A percentile compares a stretch with the other conserved stretches of the same genome.
Conservation (phyloP, 495 filamentous ascomycete species). For the Cryomyces antarcticus region DNA sequence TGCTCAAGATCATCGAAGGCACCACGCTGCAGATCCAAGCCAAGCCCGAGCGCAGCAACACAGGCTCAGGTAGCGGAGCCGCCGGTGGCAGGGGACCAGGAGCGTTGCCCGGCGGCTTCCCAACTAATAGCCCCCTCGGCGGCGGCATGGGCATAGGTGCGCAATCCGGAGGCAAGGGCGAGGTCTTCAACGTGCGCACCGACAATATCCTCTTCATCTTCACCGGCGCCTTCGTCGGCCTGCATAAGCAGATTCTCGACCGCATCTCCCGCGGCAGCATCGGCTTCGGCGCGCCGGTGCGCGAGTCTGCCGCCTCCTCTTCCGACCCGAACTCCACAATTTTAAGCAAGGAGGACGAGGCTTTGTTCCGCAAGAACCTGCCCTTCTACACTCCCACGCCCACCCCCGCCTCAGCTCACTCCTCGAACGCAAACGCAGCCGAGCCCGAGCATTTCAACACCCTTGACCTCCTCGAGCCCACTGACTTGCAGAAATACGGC, state of each 20-base stretch:
- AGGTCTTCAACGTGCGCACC: conserved; percentile 78
- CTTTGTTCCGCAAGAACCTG: conserved; percentile 44
- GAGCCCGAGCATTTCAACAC: conserved; percentile 36
- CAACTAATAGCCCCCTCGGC: conserved; percentile 29
- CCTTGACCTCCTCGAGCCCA: conserved; percentile 58
- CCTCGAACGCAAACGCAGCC: conserved; percentile 7
- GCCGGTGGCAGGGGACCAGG: conserved; percentile 2
- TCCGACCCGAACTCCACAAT: conserved; percentile 17
- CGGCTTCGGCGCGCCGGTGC: conserved; percentile 73
- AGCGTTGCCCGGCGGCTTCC: conserved; percentile 11
- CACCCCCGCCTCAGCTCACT: neutral
- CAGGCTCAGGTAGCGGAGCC: conserved; percentile 9
- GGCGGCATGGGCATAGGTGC: conserved; percentile 10
- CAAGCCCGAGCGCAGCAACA: conserved; percentile 50
- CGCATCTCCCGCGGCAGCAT: conserved; percentile 75
- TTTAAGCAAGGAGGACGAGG: conserved; percentile 29
- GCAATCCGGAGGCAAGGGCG: conserved; percentile 37
- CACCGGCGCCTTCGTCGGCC: conserved; percentile 83
- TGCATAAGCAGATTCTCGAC: conserved; percentile 74
- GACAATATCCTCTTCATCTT: conserved; percentile 95
- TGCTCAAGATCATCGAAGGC: conserved; percentile 89
- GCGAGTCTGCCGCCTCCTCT: conserved; percentile 21
- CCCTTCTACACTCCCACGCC: conserved; percentile 36
- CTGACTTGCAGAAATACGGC: conserved; percentile 75
- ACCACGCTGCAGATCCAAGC: conserved; percentile 78